Evolutionary conservation across 441 rosid genomes (phyloP).

Genomic region (Croton laevigatus): DNA sequence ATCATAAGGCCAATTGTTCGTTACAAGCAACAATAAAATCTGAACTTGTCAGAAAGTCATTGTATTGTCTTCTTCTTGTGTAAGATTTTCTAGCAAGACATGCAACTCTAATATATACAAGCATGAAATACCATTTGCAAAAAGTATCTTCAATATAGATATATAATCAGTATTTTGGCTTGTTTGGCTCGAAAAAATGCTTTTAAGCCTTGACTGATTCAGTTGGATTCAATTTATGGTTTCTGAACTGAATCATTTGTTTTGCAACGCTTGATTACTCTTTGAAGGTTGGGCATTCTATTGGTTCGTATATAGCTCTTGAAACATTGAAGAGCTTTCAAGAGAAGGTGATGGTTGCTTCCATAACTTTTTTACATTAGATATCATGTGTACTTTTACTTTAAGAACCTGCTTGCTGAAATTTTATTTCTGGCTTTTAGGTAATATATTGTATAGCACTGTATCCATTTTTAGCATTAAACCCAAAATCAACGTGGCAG

Average conservation of each 20-base stretch:
- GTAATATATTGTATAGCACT: conserved; percentile 54
- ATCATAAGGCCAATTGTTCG: conserved; percentile 8
- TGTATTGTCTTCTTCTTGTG: no score
- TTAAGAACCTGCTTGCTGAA: conserved; percentile 4
- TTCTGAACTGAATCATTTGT: conserved; percentile 4
- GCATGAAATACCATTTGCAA: no score
- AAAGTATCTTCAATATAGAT: no score
- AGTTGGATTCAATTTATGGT: no score
- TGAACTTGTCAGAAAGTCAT: no score
- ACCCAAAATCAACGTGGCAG: conserved; percentile 53
- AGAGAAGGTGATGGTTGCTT: conserved; percentile 38
- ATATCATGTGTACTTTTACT: conserved; percentile 11
- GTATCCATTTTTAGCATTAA: conserved; percentile 71
- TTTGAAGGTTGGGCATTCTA: conserved; percentile 81
- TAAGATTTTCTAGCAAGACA: no score
- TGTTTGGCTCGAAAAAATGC: neutral
- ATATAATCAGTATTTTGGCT: no score
- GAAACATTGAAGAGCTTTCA: conserved; percentile 50
- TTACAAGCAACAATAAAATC: no score
- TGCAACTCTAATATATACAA: no score
- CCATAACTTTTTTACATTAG: conserved; percentile 7
- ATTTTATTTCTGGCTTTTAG: conserved; percentile 34
- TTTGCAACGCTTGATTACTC: conserved; percentile 18
- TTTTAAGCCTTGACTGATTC: no score
- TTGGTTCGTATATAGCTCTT: conserved; percentile 67